Evolutionary conservation across 148 eudicot genomes (phyloP).

Genomic region (Talinum fruticosum): DNA sequence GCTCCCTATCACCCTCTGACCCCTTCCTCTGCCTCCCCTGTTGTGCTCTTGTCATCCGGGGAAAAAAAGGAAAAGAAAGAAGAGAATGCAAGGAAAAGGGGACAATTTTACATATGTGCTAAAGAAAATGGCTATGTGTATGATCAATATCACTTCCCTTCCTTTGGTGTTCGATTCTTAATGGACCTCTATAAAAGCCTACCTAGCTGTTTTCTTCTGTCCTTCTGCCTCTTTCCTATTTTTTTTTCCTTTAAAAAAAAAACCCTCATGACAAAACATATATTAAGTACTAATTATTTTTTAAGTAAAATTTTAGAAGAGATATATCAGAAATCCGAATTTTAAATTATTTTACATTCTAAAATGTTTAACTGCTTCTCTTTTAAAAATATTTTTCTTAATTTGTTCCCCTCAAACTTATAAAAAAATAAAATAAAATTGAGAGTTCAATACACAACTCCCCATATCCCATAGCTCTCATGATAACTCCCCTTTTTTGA

Average conservation of each 20-base stretch:
- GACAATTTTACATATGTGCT: background rate
- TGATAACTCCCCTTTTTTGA: no score
- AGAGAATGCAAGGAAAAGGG: background rate
- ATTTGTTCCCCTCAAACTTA: no score
- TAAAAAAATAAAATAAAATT: no score
- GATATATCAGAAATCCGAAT: no score
- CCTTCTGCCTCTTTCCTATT: background rate
- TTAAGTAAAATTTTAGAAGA: no score
- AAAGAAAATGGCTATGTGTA: constrained; percentile 4
- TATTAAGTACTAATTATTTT: background rate
- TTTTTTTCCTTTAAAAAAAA: background rate
- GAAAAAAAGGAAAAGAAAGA: background rate
- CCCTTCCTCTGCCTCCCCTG: constrained; percentile 6
- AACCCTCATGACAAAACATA: background rate
- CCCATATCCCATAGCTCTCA: no score
- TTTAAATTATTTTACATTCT: no score
- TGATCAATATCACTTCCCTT: background rate
- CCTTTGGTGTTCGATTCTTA: background rate
- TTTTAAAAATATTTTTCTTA: no score
- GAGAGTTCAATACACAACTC: no score
- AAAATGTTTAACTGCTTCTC: no score
- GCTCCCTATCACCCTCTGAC: background rate
- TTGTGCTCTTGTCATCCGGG: background rate
- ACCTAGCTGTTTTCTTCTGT: background rate
- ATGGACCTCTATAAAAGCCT: constrained; percentile 1